Percentiles rank a stretch among this genome's conserved stretches.
phyloP scores from a whole-genome alignment of 2,329 filamentous ascomycete species.

The Clarireedia hainanense region DNA sequence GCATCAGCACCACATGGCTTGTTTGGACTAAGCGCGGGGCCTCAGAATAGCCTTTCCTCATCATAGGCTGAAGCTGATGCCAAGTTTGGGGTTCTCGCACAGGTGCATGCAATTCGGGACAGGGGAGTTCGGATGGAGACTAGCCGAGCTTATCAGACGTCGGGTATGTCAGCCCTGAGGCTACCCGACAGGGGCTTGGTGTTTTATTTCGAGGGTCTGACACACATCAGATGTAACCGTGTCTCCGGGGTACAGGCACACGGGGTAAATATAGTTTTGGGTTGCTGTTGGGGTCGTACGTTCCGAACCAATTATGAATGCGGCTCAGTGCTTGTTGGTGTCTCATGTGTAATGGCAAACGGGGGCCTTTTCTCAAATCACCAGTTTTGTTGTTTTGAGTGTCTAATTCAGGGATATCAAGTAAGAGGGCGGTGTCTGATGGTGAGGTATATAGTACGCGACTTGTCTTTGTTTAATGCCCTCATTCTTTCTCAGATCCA shows the following conservation, averaged over 20 bases:
- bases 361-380: neutral
- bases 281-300: constrained; percentile 1
- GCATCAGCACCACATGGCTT: neutral
- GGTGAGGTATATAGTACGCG: too few relatives aligned
- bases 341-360: too few relatives aligned
- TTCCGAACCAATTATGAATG: neutral
- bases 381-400: too few relatives aligned
- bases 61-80: neutral
- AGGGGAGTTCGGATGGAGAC: neutral
- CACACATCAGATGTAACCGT: neutral
- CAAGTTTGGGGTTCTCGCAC: neutral
- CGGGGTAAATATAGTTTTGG: neutral
- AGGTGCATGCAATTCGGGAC: neutral
- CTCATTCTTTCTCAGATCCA: neutral
- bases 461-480: neutral
- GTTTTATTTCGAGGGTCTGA: neutral
- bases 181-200: neutral
- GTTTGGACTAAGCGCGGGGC: neutral
- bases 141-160: constrained; percentile 3
- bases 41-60: neutral
- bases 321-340: neutral
- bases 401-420: too few relatives aligned
- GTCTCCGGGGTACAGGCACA: neutral
- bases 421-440: too few relatives aligned
- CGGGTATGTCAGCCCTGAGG: neutral